phyloP scores from a whole-genome alignment of 179 eudicot genomes.

The Drosera spatulata region DNA sequence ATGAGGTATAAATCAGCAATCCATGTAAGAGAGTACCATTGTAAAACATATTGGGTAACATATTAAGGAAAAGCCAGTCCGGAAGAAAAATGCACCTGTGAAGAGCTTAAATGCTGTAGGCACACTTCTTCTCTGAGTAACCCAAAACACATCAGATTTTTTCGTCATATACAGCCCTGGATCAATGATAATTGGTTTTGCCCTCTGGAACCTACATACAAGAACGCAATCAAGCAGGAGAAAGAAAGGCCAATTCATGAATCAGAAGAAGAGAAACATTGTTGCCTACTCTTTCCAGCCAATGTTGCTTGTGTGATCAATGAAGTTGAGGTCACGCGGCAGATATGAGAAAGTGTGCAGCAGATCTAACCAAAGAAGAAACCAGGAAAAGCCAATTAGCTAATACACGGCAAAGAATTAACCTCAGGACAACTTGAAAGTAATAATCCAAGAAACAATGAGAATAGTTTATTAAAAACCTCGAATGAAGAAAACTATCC shows the following conservation, averaged over 20 bases:
- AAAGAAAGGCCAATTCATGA: not conserved
- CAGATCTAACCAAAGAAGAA: slow-evolving; percentile 8
- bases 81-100: slow-evolving; percentile 9
- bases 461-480: not conserved
- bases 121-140: slow-evolving; percentile 15
- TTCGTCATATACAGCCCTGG: slow-evolving; percentile 14
- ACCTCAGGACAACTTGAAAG: not conserved
- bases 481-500: not conserved
- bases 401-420: not conserved
- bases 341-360: slow-evolving; percentile 14
- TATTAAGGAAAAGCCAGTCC: no score
- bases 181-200: slow-evolving; percentile 12
- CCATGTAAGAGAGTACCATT: no score
- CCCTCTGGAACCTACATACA: slow-evolving; percentile 12
- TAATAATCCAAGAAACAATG: not conserved
- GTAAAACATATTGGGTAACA: no score
- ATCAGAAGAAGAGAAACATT: not conserved
- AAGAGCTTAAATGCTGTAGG: slow-evolving; percentile 16
- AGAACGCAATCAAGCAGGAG: not conserved
- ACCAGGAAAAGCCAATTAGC: not conserved
- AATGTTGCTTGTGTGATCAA: slow-evolving; percentile 17
- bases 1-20: no score
- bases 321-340: slow-evolving; percentile 15
- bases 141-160: slow-evolving; percentile 15
- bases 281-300: slow-evolving; percentile 15